Evolutionary conservation across 768 basidiomycete genomes (phyloP).

Genomic region (Hygrocybe coccinea): DNA sequence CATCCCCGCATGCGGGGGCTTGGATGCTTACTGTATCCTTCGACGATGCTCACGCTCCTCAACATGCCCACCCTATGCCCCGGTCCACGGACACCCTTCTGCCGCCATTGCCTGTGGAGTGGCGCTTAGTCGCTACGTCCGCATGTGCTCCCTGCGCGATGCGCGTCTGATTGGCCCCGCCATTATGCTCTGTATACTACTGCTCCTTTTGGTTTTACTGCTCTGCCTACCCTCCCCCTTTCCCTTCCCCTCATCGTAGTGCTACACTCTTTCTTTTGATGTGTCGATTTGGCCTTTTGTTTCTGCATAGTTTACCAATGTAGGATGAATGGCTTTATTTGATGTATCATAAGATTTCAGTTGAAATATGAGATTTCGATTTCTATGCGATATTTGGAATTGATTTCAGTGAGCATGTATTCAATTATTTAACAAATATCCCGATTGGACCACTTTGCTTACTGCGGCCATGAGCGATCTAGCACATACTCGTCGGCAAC

Average conservation of each 20-base stretch:
- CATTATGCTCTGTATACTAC: background rate
- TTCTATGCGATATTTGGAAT: no score
- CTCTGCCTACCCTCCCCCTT: background rate
- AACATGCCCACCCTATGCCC: background rate
- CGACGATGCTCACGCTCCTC: slow-evolving; percentile 10
- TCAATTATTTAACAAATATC: slow-evolving; percentile 2
- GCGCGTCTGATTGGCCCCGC: background rate
- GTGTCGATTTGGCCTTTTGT: background rate
- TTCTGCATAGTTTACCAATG: background rate
- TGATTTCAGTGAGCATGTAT: background rate
- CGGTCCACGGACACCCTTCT: background rate
- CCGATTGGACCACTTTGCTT: slow-evolving; percentile 5
- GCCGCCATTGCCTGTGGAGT: background rate
- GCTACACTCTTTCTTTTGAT: background rate
- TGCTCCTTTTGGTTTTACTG: background rate
- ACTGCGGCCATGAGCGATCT: slow-evolving; percentile 43
- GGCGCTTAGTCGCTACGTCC: background rate
- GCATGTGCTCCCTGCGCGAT: background rate
- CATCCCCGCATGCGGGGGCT: slow-evolving; percentile 1
- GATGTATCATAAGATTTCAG: no score
- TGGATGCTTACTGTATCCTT: slow-evolving; percentile 9
- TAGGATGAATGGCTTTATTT: background rate
- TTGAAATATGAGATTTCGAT: no score
- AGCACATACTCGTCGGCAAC: slow-evolving; percentile 52
- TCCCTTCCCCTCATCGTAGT: background rate